Conservation (phyloP, 495 filamentous ascomycete genomes). For the Neurospora sp. region DNA sequence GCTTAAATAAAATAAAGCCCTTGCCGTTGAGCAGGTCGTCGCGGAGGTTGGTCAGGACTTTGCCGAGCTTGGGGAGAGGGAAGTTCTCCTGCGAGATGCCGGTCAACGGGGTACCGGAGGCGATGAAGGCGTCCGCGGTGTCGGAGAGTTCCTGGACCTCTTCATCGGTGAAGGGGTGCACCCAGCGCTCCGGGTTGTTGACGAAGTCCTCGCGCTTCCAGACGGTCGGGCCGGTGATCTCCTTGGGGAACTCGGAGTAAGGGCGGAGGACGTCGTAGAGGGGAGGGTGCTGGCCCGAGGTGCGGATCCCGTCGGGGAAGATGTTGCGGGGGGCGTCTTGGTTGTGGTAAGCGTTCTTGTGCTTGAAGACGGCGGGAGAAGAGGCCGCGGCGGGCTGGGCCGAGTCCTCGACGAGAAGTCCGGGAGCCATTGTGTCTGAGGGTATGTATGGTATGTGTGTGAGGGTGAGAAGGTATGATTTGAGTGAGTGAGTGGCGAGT, state of each 20-base stretch:
- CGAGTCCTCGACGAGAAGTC: slow-evolving; percentile 19
- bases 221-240: slow-evolving; percentile 64
- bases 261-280: slow-evolving; percentile 53
- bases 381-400: not conserved
- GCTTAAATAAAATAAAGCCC: slow-evolving; percentile 84
- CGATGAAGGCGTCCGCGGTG: slow-evolving; percentile 59
- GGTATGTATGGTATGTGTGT: not conserved
- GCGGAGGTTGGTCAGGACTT: slow-evolving; percentile 46
- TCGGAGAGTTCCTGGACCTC: slow-evolving; percentile 60
- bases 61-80: slow-evolving; percentile 50
- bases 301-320: slow-evolving; percentile 46
- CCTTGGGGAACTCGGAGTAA: slow-evolving; percentile 63
- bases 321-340: slow-evolving; percentile 18
- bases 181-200: slow-evolving; percentile 66
- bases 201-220: slow-evolving; percentile 69
- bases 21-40: slow-evolving; percentile 71
- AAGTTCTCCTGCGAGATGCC: slow-evolving; percentile 68
- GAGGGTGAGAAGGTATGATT: not conserved
- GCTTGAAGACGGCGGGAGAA: not conserved
- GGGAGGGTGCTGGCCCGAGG: slow-evolving; percentile 73
- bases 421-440: slow-evolving; percentile 21
- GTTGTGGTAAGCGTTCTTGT: slow-evolving; percentile 9
- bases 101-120: slow-evolving; percentile 50
- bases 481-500: not conserved
- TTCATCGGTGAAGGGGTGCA: slow-evolving; percentile 53